Percentiles rank a stretch among this genome's conserved stretches.
These are phyloP conservation scores for Isatis tinctoria DNA, from an alignment of 345 rosid species.

Conservation along the genomic window DNA sequence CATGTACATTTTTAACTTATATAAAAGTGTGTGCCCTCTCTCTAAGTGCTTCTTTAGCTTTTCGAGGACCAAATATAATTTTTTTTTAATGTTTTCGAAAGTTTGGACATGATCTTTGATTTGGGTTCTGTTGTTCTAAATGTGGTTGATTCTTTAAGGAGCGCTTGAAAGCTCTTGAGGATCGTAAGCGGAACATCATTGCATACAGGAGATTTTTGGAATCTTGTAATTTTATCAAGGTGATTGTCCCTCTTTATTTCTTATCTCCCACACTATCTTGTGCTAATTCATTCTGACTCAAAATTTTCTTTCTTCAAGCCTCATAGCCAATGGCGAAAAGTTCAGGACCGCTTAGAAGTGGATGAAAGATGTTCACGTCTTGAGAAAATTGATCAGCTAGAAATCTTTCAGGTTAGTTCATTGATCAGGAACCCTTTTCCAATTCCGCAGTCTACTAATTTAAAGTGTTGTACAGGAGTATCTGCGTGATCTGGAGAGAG, in stretches of 20 bases:
- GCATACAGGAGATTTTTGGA: constrained; percentile 80
- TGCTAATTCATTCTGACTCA: constrained; percentile 15
- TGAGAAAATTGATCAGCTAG: constrained; percentile 84
- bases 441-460: constrained; percentile 27
- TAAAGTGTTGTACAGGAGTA: constrained; percentile 58
- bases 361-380: constrained; percentile 90
- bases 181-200: constrained; percentile 61
- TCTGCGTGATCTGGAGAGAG: constrained; percentile 73
- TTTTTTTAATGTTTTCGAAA: neutral
- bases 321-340: constrained; percentile 94
- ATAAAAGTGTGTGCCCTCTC: neutral
- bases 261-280: neutral
- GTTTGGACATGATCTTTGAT: neutral
- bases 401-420: constrained; percentile 71
- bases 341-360: constrained; percentile 86
- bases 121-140: constrained; percentile 14
- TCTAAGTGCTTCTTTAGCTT: constrained; percentile 1
- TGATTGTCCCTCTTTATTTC: constrained; percentile 14
- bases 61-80: neutral
- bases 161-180: constrained; percentile 62
- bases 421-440: constrained; percentile 13
- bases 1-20: neutral
- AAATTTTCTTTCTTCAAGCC: constrained; percentile 43
- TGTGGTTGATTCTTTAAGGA: constrained; percentile 50
- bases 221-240: constrained; percentile 94